A percentile compares a stretch with the other conserved stretches of the same genome.
These are phyloP conservation scores for apple (Malus domestica) DNA, from an alignment of 306 rosid genomes.

Conservation along the genomic window DNA sequence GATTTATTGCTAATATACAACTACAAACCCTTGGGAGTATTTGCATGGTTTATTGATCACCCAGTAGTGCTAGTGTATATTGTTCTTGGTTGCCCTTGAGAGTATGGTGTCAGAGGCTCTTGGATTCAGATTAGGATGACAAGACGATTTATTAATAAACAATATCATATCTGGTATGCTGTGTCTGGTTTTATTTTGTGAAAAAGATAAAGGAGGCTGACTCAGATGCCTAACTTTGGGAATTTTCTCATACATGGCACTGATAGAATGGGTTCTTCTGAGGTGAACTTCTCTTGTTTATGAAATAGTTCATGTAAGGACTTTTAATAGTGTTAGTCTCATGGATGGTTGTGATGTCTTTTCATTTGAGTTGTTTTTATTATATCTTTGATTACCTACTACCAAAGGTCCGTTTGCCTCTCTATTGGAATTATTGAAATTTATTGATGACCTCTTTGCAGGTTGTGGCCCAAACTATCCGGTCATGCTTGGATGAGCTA, in stretches of 20 bases:
- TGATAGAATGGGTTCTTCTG: conserved; percentile 11
- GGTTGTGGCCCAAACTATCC: conserved; percentile 91
- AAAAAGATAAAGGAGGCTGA: neutral
- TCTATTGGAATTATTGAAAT: conserved; percentile 8
- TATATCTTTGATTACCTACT: neutral
- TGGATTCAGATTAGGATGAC: neutral
- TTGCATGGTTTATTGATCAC: neutral
- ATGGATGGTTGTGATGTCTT: neutral
- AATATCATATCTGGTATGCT: neutral
- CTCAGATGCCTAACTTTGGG: neutral
- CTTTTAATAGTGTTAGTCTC: neutral
- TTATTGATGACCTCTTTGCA: conserved; percentile 28
- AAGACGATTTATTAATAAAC: neutral
- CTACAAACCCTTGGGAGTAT: neutral
- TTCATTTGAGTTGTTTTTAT: neutral
- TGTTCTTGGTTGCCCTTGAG: neutral
- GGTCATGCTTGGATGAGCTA: conserved; percentile 86
- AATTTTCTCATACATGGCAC: conserved; percentile 4
- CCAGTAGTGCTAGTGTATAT: neutral
- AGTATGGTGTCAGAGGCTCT: neutral
- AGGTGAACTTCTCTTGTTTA: neutral
- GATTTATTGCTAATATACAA: neutral
- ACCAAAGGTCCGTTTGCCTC: neutral
- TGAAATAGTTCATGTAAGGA: neutral
- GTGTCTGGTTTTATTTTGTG: neutral